Evolutionary conservation across 78 protist genomes (phyloP).

Genomic region (Goniomonas avonlea): DNA sequence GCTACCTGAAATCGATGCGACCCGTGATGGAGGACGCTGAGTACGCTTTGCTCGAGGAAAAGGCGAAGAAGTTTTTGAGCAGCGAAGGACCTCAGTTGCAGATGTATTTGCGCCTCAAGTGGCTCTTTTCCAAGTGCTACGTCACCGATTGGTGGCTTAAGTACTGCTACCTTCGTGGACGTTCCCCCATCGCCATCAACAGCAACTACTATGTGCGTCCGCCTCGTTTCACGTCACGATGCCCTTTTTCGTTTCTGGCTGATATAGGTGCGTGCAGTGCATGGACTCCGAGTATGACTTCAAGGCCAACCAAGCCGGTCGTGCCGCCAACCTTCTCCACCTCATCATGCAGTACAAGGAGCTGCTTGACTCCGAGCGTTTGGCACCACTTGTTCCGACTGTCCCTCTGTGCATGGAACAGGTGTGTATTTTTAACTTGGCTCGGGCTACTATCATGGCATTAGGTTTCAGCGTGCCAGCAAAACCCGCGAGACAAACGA

Average conservation of each 20-base stretch:
- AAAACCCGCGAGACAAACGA: no score
- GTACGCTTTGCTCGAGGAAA: not conserved
- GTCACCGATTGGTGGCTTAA: slow-evolving; percentile 63
- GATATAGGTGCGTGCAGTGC: no score
- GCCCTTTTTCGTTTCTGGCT: no score
- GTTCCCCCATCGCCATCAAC: slow-evolving; percentile 53
- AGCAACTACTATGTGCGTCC: slow-evolving; percentile 63
- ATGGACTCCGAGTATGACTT: not conserved
- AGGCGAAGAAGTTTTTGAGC: not conserved
- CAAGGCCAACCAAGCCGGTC: slow-evolving; percentile 33
- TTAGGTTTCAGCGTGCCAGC: no score
- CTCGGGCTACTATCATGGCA: no score
- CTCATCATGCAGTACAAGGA: not conserved
- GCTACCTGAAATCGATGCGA: slow-evolving; percentile 22
- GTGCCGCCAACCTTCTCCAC: slow-evolving; percentile 31
- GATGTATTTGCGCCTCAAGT: not conserved
- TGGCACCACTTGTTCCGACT: no score
- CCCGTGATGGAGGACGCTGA: slow-evolving; percentile 32
- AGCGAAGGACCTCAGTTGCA: no score
- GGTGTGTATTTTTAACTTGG: no score
- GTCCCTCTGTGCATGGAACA: no score
- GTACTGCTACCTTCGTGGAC: slow-evolving; percentile 55
- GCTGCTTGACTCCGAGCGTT: slow-evolving; percentile 34
- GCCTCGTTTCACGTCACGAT: no score
- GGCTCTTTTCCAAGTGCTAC: not conserved